A percentile compares a stretch with the other conserved stretches of the same genome.
These are phyloP conservation scores for Xylaria sp. DNA, from an alignment of 2,329 filamentous ascomycete species.

Conservation along the genomic window DNA sequence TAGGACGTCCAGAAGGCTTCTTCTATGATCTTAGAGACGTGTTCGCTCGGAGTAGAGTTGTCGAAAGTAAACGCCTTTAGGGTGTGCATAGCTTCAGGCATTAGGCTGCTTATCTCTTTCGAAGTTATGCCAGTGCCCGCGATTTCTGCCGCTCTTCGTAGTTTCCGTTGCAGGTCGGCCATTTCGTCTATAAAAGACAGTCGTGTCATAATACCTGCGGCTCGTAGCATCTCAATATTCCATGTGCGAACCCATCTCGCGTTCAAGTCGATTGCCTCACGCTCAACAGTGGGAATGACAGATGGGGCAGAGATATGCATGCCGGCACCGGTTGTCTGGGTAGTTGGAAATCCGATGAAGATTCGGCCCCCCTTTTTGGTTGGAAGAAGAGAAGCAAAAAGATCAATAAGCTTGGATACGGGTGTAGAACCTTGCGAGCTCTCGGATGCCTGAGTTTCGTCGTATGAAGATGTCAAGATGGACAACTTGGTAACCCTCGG, in stretches of 20 bases:
- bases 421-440: constrained; percentile 42
- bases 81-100: constrained; percentile 76
- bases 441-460: constrained; percentile 66
- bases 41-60: constrained; percentile 81
- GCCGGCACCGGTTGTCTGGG: constrained; percentile 90
- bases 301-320: constrained; percentile 94
- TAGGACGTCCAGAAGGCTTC: constrained; percentile 95
- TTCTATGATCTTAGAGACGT: constrained; percentile 82
- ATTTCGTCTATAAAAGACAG: constrained; percentile 87
- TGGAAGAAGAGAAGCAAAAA: constrained; percentile 87
- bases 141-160: constrained; percentile 42
- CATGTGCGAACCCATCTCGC: constrained; percentile 90
- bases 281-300: constrained; percentile 93
- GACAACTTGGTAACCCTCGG: constrained; percentile 82
- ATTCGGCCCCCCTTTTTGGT: constrained; percentile 80
- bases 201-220: constrained; percentile 83
- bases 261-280: constrained; percentile 94
- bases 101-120: constrained; percentile 59
- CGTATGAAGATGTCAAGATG: constrained; percentile 85
- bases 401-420: constrained; percentile 59
- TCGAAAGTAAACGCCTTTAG: constrained; percentile 82
- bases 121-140: constrained; percentile 51
- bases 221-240: constrained; percentile 90
- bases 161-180: constrained; percentile 61
- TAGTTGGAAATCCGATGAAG: constrained; percentile 96